Base-by-base conservation (phyloP, 2,329 filamentous ascomycete species). In the Botrytis elliptica region DNA sequence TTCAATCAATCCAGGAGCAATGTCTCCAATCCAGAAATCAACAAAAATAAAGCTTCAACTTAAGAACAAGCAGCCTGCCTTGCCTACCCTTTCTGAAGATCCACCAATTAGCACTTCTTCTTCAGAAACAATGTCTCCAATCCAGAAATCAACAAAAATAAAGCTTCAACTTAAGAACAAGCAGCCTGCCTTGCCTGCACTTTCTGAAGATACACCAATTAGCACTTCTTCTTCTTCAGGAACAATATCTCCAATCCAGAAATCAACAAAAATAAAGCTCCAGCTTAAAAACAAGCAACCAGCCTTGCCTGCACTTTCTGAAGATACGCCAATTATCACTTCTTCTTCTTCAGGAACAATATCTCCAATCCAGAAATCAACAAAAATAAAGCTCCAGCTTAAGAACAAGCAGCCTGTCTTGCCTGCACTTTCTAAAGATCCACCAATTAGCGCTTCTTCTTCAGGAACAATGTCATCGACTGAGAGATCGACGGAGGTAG, bases 361-460 rank as follows among this genome's bases (percentile, higher is more conserved):
- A 2, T 3, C 10, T 14, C 12, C 49, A 7, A 7, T 12, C 49
- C n/a, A 52, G 0, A 52, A 12, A 14, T 52, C 49, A 14, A 52
- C 25, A 4, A 52, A n/a, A 6, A 52, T n/a, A 14, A 52, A 14
- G 25, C 49, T 7, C 7, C 49, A 52, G 49, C 1, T 52, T 0
- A 52, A 52, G 1, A 6, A 52, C 25, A n/a, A 33, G 33, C 3
- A 33, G 33, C 33, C 33, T 33, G 33, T 4, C 22, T 46, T 46
- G 20, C 44, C 8, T 25, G 0, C 8, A 3, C 6, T 12, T 16
- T 12, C 49, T n/a, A 4, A 5, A 9, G 4, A 9, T n/a, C 0
- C 10, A 52, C 10, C 49, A 52, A 4, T 52, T 6, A 4, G 25
- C 14, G 4, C 10, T n/a, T 5, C 22, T 52, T 52, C 49, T 52